Evolutionary conservation across 1,139 yeast genomes (phyloP).

Genomic region (Lodderomyces theae): DNA sequence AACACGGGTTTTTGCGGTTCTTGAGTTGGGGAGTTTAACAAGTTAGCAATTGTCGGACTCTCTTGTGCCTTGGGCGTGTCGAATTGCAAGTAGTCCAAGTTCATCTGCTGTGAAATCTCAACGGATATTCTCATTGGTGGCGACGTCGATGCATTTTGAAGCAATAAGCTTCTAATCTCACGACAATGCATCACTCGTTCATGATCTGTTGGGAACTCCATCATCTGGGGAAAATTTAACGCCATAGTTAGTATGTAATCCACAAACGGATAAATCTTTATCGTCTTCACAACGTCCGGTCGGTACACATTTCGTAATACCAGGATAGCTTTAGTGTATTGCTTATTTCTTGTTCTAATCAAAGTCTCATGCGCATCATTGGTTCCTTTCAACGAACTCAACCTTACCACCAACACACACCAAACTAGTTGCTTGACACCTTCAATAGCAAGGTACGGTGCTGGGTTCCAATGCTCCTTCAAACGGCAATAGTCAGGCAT

Average conservation of each 20-base stretch:
- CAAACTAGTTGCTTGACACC: slow-evolving; percentile 18
- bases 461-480: slow-evolving; percentile 14
- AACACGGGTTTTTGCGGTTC: slow-evolving; percentile 1
- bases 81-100: slow-evolving; percentile 7
- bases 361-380: slow-evolving; percentile 14
- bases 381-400: slow-evolving; percentile 16
- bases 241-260: slow-evolving; percentile 20
- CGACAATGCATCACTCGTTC: slow-evolving; percentile 11
- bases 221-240: slow-evolving; percentile 22
- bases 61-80: slow-evolving; percentile 14
- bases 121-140: slow-evolving; percentile 19
- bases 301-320: slow-evolving; percentile 15
- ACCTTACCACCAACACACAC: slow-evolving; percentile 21
- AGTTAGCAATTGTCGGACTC: slow-evolving; percentile 15
- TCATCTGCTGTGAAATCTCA: slow-evolving; percentile 19
- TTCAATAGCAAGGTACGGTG: slow-evolving; percentile 18
- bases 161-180: slow-evolving; percentile 15
- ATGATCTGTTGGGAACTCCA: slow-evolving; percentile 15
- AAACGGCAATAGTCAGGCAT: slow-evolving; percentile 19
- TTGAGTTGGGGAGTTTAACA: slow-evolving; percentile 13
- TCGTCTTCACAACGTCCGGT: slow-evolving; percentile 10
- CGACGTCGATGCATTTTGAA: slow-evolving; percentile 13
- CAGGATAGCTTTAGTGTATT: slow-evolving; percentile 18
- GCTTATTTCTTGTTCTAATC: slow-evolving; percentile 16
- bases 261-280: slow-evolving; percentile 19